These are phyloP conservation scores for Globisporangium solare DNA, from an alignment of 352 stramenopile genomes.

Conservation along the genomic window DNA sequence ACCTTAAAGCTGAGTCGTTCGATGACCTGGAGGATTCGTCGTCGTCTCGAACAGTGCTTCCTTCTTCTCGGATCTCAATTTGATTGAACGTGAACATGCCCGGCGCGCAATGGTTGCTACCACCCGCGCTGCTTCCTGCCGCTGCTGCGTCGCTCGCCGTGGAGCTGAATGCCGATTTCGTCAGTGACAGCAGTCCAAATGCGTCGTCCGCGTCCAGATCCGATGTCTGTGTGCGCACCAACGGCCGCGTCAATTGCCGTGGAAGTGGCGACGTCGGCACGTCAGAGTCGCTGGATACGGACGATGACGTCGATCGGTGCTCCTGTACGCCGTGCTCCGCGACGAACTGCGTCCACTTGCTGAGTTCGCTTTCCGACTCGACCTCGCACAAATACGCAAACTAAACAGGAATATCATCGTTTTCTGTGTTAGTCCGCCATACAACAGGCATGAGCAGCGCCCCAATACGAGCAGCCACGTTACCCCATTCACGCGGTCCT, in stretches of 20 bases:
- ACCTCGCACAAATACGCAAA: slow-evolving; percentile 17
- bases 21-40: slow-evolving; percentile 11
- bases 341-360: slow-evolving; percentile 9
- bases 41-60: slow-evolving; percentile 19
- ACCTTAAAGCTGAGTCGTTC: slow-evolving; percentile 5
- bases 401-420: background rate
- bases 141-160: slow-evolving; percentile 6
- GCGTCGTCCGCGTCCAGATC: slow-evolving; percentile 42
- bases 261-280: slow-evolving; percentile 10
- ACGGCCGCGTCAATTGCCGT: slow-evolving; percentile 20
- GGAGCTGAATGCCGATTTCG: slow-evolving; percentile 39
- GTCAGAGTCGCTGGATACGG: slow-evolving; percentile 5
- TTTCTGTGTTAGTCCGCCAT: background rate
- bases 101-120: slow-evolving; percentile 14
- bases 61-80: slow-evolving; percentile 31
- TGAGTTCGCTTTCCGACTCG: slow-evolving; percentile 14
- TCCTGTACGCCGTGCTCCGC: background rate
- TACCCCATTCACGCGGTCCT: slow-evolving; percentile 27
- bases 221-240: slow-evolving; percentile 35
- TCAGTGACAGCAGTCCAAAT: slow-evolving; percentile 42
- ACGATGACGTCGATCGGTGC: background rate
- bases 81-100: slow-evolving; percentile 48
- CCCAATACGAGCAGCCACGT: background rate
- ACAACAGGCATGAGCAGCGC: background rate
- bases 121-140: slow-evolving; percentile 7